Percentiles rank a stretch among this genome's conserved stretches.
Evolutionary conservation across 176 grass and related monocot genomes (phyloP).

Genomic region (Phoenix dactylifera): DNA sequence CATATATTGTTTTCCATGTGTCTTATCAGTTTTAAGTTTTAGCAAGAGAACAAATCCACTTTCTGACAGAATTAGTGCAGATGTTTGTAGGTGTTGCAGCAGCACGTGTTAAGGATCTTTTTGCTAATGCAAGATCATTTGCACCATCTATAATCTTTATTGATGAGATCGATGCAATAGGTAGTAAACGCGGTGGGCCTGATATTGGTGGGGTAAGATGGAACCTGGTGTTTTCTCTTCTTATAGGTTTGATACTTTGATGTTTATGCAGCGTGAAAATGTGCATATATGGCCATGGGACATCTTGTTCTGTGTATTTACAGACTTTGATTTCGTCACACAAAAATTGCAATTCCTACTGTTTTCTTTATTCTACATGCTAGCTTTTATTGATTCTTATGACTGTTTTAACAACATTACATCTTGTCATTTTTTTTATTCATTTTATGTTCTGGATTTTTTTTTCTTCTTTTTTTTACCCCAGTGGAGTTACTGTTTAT

Average conservation of each 20-base stretch:
- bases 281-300: too few relatives aligned
- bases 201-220: slow-evolving; percentile 29
- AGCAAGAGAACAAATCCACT: not conserved
- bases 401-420: too few relatives aligned
- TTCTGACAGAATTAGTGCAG: slow-evolving; percentile 11
- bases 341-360: too few relatives aligned
- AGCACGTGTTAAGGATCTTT: slow-evolving; percentile 25
- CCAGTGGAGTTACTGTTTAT: too few relatives aligned
- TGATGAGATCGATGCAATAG: slow-evolving; percentile 29
- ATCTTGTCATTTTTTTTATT: too few relatives aligned
- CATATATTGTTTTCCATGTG: not conserved
- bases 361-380: too few relatives aligned
- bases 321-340: too few relatives aligned
- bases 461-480: too few relatives aligned
- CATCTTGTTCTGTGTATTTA: too few relatives aligned
- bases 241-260: not conserved
- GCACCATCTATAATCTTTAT: slow-evolving; percentile 31
- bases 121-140: slow-evolving; percentile 23
- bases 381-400: too few relatives aligned
- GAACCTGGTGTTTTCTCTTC: not conserved
- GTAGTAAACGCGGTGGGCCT: slow-evolving; percentile 25
- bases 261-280: too few relatives aligned
- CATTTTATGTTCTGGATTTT: too few relatives aligned
- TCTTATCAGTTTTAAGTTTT: not conserved
- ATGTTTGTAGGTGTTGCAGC: slow-evolving; percentile 32